Base-by-base conservation (phyloP, 768 basidiomycete species). In the Auricularia cornea region DNA sequence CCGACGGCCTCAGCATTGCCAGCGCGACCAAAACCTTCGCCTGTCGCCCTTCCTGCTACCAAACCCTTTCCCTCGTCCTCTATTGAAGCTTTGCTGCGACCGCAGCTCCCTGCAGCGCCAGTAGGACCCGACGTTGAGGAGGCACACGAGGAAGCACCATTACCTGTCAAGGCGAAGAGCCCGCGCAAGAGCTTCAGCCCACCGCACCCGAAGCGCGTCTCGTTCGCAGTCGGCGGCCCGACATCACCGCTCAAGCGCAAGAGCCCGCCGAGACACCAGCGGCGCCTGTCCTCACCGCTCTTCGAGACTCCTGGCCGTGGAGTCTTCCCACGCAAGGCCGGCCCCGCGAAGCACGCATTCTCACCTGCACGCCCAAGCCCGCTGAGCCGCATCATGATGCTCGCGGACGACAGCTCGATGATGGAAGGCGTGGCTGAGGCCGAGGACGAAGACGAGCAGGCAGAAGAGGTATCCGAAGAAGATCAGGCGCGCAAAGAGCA, bases 271-370 rank as follows among this genome's bases (percentile, higher is more conserved):
- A n/a, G 51, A n/a, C n/a, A n/a, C 20, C 51, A 52, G 20, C 20
- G 51, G 51, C 20, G n/a, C 10, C n/a, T 28, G 8, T 52, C 51
- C n/a, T 28, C 51, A 52, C 51, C 51, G 51, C 20, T 28, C 11
- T n/a, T 52, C 1, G 28, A 52, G 35, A 38, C 35, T 10, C 35
- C 44, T 20, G 44, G 20, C 11, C 20, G 44, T 26, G 44, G 44
- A 12, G 2, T 48, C 6, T 48, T 28, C 31, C 30, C 51, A 32
- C n/a, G 30, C 1, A 38, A 40, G 38, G 14, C 8, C 35, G 52
- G 90, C 86, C n/a, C n/a, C n/a, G n/a, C n/a, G n/a, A 79, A 83
- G 3, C 90, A 93, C 66, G 89, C 90, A 0, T 93, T 92, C 66
- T 92, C 91, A 0, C 90, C 90, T 31, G 86, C 78, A 2, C 87